Base-by-base conservation (phyloP, 768 basidiomycete species). In the Termitomyces sp. region DNA sequence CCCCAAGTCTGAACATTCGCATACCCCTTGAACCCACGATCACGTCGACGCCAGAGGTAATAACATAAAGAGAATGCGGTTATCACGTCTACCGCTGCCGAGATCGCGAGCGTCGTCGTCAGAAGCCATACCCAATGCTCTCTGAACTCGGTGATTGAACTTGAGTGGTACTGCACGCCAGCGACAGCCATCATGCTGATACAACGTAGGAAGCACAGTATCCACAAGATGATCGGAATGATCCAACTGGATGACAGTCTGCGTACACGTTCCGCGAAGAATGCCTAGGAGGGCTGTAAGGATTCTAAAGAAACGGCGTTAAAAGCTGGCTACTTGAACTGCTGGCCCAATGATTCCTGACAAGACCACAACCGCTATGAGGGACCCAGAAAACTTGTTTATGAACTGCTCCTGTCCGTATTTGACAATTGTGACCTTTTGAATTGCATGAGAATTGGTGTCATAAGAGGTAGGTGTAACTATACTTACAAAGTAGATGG, bases 201-300 rank as follows among this genome's bases (percentile, higher is more conserved):
- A 37, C 37, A 57, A 6, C 59, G 56, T 16, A 57, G 27, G 24
- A 55, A 31, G 29, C 44, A 31, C 42, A 60, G 26, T 36, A 58
- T 24, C 59, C 61, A 63, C 18, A 46, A 55, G 4, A 57, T 36
- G 31, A 29, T 44, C 36, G 59, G 55, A 14, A 60, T 52, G 14
- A 57, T 44, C 24, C 48, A 51, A 10, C 34, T 42, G 14, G 26
- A 24, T 18, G 56, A 48, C 14, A 62, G 43, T 29, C 41, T 41
- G 26, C 48, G 61, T 16, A 62, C 31, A 24, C 61, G 58, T 27
- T 62, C 31, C 12, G 58, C 61, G 37, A 62, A 62, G 58, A 62
- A 59, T 24, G 58, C 61, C 61, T 62, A n/a, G 34, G 43, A 18
- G n/a, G 48, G 37, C 18, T 43, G 29, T 39, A 36, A 48, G 46